phyloP scores from a whole-genome alignment of 2,329 filamentous ascomycete genomes.

The Aspergillus transmontanensis region DNA sequence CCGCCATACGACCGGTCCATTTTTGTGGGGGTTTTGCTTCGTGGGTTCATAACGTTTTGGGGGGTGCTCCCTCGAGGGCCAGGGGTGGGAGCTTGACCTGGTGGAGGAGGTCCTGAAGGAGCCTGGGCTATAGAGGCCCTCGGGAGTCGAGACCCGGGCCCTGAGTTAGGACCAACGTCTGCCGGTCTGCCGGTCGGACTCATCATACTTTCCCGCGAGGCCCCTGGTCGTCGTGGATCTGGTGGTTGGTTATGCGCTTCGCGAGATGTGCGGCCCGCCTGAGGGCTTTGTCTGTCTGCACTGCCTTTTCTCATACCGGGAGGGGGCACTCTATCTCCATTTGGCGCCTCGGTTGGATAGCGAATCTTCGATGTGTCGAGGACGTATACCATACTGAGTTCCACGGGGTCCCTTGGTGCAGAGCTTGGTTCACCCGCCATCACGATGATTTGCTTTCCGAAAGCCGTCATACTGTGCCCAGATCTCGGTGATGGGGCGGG shows the following conservation, averaged over 20 bases:
- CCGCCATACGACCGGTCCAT: conserved; percentile 48
- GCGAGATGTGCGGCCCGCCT: conserved; percentile 45
- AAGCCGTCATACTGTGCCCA: conserved; percentile 96
- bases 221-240: conserved; percentile 43
- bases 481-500: conserved; percentile 90
- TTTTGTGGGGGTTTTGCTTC: conserved; percentile 57
- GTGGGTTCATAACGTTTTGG: conserved; percentile 31
- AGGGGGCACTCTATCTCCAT: conserved; percentile 43
- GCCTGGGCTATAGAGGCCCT: conserved; percentile 61
- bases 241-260: conserved; percentile 43
- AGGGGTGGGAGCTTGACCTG: conserved; percentile 65
- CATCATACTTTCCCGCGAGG: conserved; percentile 48
- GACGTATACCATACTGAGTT: conserved; percentile 86
- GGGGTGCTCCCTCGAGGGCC: conserved; percentile 54
- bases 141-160: conserved; percentile 60
- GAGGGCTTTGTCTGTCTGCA: conserved; percentile 45
- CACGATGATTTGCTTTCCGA: conserved; percentile 89
- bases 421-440: conserved; percentile 94
- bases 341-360: conserved; percentile 76
- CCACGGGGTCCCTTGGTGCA: conserved; percentile 74
- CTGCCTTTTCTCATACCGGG: conserved; percentile 46
- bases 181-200: conserved; percentile 29
- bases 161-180: conserved; percentile 35
- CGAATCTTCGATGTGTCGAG: conserved; percentile 95
- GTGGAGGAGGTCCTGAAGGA: conserved; percentile 65